phyloP scores from a whole-genome alignment of 1,284 basidiomycete species.

The Cryptococcus jaspeensis region DNA sequence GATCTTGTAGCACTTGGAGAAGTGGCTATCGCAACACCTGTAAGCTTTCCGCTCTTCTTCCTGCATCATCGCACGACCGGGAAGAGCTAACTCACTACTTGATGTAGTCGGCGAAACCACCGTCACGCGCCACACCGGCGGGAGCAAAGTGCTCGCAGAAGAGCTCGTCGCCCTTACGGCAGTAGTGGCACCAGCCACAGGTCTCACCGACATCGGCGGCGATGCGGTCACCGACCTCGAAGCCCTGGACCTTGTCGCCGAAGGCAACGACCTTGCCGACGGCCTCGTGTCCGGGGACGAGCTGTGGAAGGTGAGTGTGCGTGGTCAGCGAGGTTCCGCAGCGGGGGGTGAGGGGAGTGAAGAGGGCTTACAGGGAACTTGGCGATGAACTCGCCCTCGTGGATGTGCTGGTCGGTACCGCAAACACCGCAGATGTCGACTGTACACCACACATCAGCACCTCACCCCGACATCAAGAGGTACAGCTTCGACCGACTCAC shows the following conservation, averaged over 20 bases:
- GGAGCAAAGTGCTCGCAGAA: slow-evolving; percentile 76
- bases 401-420: slow-evolving; percentile 72
- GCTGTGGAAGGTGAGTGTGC: slow-evolving; percentile 47
- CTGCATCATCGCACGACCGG: neutral
- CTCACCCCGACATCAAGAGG: neutral
- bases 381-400: slow-evolving; percentile 72
- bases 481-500: slow-evolving; percentile 40
- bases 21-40: slow-evolving; percentile 43
- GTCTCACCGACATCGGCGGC: slow-evolving; percentile 65
- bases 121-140: slow-evolving; percentile 70
- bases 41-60: neutral
- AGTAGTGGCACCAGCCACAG: slow-evolving; percentile 78
- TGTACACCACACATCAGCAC: slow-evolving; percentile 9
- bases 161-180: slow-evolving; percentile 69
- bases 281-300: slow-evolving; percentile 79
- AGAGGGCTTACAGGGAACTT: slow-evolving; percentile 59
- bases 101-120: slow-evolving; percentile 85
- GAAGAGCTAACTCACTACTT: slow-evolving; percentile 59
- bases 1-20: slow-evolving; percentile 76
- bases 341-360: slow-evolving; percentile 16
- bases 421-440: slow-evolving; percentile 61
- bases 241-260: slow-evolving; percentile 68
- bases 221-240: slow-evolving; percentile 69
- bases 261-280: slow-evolving; percentile 67
- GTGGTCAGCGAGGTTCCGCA: slow-evolving; percentile 11